Base-by-base conservation (phyloP, 2,329 filamentous ascomycete genomes). In the Aureobasidium subglaciale region DNA sequence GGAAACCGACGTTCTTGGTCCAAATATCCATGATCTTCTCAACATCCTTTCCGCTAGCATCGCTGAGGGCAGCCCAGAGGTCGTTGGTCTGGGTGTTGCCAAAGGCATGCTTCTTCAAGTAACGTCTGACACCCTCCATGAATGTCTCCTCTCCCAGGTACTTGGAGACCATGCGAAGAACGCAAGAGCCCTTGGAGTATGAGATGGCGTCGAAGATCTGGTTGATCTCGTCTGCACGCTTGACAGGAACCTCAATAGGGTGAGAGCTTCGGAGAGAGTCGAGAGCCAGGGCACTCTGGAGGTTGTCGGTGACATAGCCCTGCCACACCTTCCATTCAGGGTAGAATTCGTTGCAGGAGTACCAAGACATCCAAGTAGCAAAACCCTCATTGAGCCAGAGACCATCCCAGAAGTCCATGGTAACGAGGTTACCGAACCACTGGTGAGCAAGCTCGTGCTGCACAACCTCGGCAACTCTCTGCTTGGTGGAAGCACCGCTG, bases 321-420 rank as follows among this genome's bases (percentile, higher is more conserved):
- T 97, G 84, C 92, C 92, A 97, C 13, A 97, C 90, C 73, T 95
- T 95, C 92, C 92, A 97, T 71, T 97, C 92, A 8, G 92, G 92
- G 73, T 91, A 97, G 77, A 97, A 96, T 57, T 82, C 81, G 70
- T 97, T 92, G 79, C 90, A 95, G 40, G 88, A 90, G 73, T 93
- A 93, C 89, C 90, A 87, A 59, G 88, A 91, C 88, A 93, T 90
- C 84, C 88, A 89, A 35, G 89, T 95, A 29, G 90, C 89, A 64
- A 95, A 95, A 32, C 89, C 89, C 71, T 95, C 89, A 70, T 97
- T 97, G 54, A 97, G 81, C 92, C 92, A 97, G 7, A 97, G 76
- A 55, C 57, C 57, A 71, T 96, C 90, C 92, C 92, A 97, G 79
- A 95, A 96, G 71, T 96, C 90, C 90, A 96, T 96, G 53, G 92